These are phyloP conservation scores for Mediolabrus comicus DNA, from an alignment of 108 stramenopile species.

Conservation along the genomic window DNA sequence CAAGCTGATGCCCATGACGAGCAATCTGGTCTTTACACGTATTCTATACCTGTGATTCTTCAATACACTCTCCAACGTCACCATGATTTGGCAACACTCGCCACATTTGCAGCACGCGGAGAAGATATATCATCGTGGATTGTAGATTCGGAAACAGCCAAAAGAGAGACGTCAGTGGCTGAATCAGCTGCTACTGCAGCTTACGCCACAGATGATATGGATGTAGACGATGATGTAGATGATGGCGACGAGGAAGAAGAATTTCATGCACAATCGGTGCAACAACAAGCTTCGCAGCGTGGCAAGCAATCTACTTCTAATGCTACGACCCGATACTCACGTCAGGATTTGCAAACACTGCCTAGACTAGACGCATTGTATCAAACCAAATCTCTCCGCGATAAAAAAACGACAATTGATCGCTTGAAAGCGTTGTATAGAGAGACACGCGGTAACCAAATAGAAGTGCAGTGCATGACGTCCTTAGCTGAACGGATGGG, in stretches of 20 bases:
- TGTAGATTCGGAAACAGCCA: neutral
- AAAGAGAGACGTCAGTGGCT: neutral
- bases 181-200: constrained; percentile 2
- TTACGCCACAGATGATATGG: constrained; percentile 25
- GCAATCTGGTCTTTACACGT: constrained; percentile 1
- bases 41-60: constrained; percentile 28
- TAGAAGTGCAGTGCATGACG: constrained; percentile 26
- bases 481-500: constrained; percentile 33
- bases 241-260: constrained; percentile 47
- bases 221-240: constrained; percentile 49
- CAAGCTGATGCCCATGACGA: constrained; percentile 1
- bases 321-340: constrained; percentile 30
- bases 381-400: constrained; percentile 37
- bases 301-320: constrained; percentile 7
- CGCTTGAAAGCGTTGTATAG: constrained; percentile 1
- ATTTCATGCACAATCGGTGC: constrained; percentile 5
- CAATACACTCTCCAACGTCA: constrained; percentile 37
- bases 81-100: constrained; percentile 28
- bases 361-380: constrained; percentile 62
- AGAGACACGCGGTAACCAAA: neutral
- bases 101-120: constrained; percentile 33
- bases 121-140: constrained; percentile 30
- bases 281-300: constrained; percentile 14
- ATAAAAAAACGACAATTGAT: constrained; percentile 19
- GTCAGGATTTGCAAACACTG: constrained; percentile 62